Percentiles rank a stretch among this genome's conserved stretches.
Conservation (phyloP, 2,329 filamentous ascomycete genomes). For the Byssochlamys sp. region DNA sequence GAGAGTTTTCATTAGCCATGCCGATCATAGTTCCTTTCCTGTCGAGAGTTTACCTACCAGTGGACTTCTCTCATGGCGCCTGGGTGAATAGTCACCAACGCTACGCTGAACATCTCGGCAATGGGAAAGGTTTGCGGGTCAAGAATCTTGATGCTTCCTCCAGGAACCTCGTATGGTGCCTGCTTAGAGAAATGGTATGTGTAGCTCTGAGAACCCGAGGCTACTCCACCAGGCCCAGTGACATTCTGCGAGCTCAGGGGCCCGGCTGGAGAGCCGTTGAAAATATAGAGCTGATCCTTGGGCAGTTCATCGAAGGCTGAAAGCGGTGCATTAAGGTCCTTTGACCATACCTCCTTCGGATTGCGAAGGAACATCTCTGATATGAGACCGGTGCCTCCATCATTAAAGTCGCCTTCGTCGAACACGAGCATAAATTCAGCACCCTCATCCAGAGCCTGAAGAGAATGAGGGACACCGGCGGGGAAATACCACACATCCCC, state of each 20-base stretch:
- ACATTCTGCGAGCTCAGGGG: constrained; percentile 36
- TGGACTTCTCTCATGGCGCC: constrained; percentile 58
- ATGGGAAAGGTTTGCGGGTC: constrained; percentile 51
- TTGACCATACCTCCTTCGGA: constrained; percentile 32
- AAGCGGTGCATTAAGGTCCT: constrained; percentile 32
- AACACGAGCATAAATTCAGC: constrained; percentile 54
- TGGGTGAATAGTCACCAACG: constrained; percentile 49
- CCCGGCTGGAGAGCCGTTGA: constrained; percentile 30
- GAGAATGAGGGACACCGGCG: constrained; percentile 25
- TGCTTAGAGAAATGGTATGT: constrained; percentile 40
- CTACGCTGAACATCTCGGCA: constrained; percentile 46
- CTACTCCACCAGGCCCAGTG: constrained; percentile 26
- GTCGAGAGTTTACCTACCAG: constrained; percentile 39
- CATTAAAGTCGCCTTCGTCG: constrained; percentile 49
- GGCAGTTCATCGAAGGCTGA: constrained; percentile 30
- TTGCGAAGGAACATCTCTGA: constrained; percentile 43
- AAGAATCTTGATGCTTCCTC: constrained; percentile 51
- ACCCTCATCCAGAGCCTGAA: constrained; percentile 48
- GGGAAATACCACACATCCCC: constrained; percentile 31
- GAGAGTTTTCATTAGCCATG: constrained; percentile 30
- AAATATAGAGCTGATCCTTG: constrained; percentile 33
- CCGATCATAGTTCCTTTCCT: no score
- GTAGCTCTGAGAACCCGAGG: constrained; percentile 24
- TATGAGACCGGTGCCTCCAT: constrained; percentile 52
- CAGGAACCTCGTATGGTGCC: constrained; percentile 42